These are phyloP conservation scores for Ligustrum vulgare DNA, from an alignment of 257 asterid species.

Conservation along the genomic window DNA sequence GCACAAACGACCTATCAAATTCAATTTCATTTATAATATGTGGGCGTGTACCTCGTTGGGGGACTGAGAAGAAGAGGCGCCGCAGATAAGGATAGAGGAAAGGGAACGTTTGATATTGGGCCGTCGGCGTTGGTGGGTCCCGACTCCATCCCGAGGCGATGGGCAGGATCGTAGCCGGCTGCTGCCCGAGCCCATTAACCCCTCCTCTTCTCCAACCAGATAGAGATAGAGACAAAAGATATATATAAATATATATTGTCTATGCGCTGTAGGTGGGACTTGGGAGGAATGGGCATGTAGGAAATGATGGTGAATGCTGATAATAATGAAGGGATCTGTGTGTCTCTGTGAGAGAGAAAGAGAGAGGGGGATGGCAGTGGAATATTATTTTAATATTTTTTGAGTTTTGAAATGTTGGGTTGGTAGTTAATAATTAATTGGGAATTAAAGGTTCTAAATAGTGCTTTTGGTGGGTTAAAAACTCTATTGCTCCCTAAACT, in stretches of 20 bases:
- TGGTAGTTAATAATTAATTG: neutral
- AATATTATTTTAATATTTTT: too few species aligned
- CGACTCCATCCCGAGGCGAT: constrained; percentile 25
- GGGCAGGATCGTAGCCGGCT: constrained; percentile 24
- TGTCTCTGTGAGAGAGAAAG: constrained; percentile 7
- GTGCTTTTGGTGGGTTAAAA: neutral
- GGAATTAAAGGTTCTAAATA: neutral
- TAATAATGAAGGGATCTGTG: constrained; percentile 28
- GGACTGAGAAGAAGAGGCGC: constrained; percentile 37
- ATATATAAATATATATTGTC: constrained; percentile 7
- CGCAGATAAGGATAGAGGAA: constrained; percentile 51
- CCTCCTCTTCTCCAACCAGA: constrained; percentile 25
- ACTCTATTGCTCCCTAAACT: neutral
- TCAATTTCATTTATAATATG: neutral
- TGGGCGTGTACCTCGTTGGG: neutral
- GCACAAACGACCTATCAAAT: constrained; percentile 1
- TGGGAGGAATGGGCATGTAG: constrained; percentile 29
- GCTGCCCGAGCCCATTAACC: constrained; percentile 44
- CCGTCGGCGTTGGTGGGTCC: constrained; percentile 33
- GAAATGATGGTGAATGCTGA: constrained; percentile 11
- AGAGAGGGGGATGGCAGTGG: constrained; percentile 29
- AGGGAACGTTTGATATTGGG: constrained; percentile 35
- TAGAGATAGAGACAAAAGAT: constrained; percentile 15
- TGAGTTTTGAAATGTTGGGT: constrained; percentile 4
- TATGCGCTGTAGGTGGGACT: constrained; percentile 22